Evolutionary conservation across 257 asterid species (phyloP), one percentile per base, ranked within the genome.

Genomic region (Schizonepeta tenuifolia): DNA sequence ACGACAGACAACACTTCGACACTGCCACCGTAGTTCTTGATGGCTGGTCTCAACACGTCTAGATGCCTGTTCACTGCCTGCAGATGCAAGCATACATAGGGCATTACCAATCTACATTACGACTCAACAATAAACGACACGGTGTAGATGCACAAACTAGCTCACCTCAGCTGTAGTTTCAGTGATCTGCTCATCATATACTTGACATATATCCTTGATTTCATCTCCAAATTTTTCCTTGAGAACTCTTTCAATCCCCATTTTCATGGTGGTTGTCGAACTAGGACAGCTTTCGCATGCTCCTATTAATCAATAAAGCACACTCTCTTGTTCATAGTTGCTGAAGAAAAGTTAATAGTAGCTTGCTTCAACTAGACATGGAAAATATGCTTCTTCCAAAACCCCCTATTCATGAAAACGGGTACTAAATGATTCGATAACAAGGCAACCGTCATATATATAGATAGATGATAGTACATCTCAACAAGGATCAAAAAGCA

Each of bases 271-370:
- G 20, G 97, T 91, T 1, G 96, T 89, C 58, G 97, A 91, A 73
- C 98, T 91, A 21, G 97, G 97, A 63, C 97, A 93, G 77, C 89
- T 89, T 70, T 76, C 97, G 24, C 97, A 91, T 13, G 98, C 96
- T 71, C 97, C 97, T 90, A 53, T 61, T 56, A 33, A 67, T 41
- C 21, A 21, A 20, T 14, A 44, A 46, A 36, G 49, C 63, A 72
- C 40, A 53, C 59, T 44, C 60, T n/a, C n/a, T n/a, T 38, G 54
- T 56, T 55, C 74, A 43, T 65, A 53, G 50, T 70, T 38, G 66
- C 38, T 49, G 33, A 47, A 24, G 41, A 55, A 40, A 49, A 1
- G 15, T 7, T n/a, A 33, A 24, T 24, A n/a, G 20, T 13, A 31
- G 10, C 67, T 20, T 35, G n/a, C 60, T 79, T 62, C 53, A 58